Percentiles rank a stretch among this genome's conserved stretches.
These are phyloP conservation scores for Scopulariopsis brevicaulis DNA, from an alignment of 2,329 filamentous ascomycete species.

Conservation along the genomic window DNA sequence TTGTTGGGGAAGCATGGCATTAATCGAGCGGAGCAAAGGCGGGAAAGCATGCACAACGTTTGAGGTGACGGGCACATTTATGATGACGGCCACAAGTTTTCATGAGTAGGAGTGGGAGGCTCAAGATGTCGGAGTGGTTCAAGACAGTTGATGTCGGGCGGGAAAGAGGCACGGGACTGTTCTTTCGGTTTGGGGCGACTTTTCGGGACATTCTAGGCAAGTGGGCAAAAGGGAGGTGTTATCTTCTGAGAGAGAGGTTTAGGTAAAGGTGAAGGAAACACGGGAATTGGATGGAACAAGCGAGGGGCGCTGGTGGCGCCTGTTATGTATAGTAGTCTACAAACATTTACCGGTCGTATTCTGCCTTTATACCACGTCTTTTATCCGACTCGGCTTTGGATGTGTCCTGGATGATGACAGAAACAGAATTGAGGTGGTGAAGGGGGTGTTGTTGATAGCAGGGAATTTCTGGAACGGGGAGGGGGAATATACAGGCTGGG, in stretches of 20 bases:
- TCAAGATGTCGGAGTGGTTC: background rate
- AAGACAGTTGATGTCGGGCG: background rate
- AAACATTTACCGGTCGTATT: background rate
- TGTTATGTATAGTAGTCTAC: background rate
- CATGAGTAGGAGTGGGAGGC: background rate
- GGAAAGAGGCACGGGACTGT: background rate
- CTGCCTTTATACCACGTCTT: background rate
- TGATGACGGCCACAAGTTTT: slow-evolving; percentile 5
- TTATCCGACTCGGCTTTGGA: background rate
- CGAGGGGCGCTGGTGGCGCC: background rate
- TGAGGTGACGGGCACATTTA: background rate
- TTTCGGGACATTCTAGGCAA: background rate
- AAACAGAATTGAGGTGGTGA: too few relatives aligned
- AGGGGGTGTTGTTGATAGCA: too few relatives aligned
- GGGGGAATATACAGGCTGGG: too few relatives aligned
- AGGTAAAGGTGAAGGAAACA: background rate
- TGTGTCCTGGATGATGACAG: too few relatives aligned
- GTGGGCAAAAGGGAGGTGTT: background rate
- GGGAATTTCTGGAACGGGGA: too few relatives aligned
- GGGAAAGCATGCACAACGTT: background rate
- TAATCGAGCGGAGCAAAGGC: background rate
- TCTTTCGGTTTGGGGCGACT: background rate
- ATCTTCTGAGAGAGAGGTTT: background rate
- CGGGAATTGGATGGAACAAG: background rate
- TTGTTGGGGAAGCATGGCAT: background rate